Evolutionary conservation across 1,284 basidiomycete species (phyloP), one percentile per base, ranked within the genome.

Genomic region (Malassezia globosa): DNA sequence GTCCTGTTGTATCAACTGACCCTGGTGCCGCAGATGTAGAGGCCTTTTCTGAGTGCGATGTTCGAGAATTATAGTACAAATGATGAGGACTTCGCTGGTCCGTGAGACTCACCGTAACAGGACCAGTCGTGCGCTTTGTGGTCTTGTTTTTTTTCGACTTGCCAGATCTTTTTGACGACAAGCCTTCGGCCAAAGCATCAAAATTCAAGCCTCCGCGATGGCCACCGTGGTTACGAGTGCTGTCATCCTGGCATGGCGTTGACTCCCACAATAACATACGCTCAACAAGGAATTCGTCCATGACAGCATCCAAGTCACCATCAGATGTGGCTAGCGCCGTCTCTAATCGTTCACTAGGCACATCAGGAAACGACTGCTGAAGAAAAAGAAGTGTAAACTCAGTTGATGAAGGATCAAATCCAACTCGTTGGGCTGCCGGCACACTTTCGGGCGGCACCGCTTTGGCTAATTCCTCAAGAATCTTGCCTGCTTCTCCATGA

Each of bases 271-370:
- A 60, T 7, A 66, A 54, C 24, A 66, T 22, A n/a, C 63, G 61
- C 36, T 60, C 51, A 1, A 56, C 59, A 37, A 63, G 54, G 24
- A 67, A 45, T 0, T 56, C 60, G 38, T 67, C 64, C n/a, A 67
- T 51, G 10, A 54, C 49, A 8, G 36, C 46, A 18, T 59, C 58
- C 1, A 67, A 54, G 34, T 65, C 59, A 24, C 54, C 58, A 5
- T 56, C 25, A 26, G 52, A 46, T 11, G 60, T 54, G 1, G 45
- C 10, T 5, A 65, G 51, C 21, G 18, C n/a, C 13, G 7, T 18
- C 18, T 38, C 25, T 6, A 52, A 31, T 10, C 19, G 6, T 3
- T 24, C 7, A 10, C 10, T 11, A 1, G 16, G 4, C 33, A 31
- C 23, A 16, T 39, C 25, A 16, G 50, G 50, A 22, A 52, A 52